Evolutionary conservation across 345 rosid genomes (phyloP), one percentile per base, ranked within the genome.

Genomic region (Stellera chamaejasme): DNA sequence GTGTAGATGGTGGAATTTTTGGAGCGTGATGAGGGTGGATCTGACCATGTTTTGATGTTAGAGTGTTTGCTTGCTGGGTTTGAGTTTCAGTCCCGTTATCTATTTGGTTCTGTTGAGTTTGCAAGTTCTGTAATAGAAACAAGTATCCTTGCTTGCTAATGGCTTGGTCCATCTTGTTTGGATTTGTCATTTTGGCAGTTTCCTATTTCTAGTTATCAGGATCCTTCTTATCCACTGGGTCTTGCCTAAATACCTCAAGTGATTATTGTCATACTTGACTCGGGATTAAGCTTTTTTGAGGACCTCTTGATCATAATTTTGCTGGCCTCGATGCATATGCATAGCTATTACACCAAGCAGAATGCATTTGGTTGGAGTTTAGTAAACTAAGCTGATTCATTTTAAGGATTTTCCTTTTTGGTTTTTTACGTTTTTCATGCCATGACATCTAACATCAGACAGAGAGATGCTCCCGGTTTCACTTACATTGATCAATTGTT

Each of bases 61-160:
- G 41, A 50, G 8, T 50, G 14, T 36, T 32, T 60, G 61, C 44
- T 63, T 26, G 52, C 13, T 52, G 11, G 46, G 2, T 28, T 13
- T 7, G 14, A 0, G 14, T 61, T 50, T 10, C 42, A 56, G 25
- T 44, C 32, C 43, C 43, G 14, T 56, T 45, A 15, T 13, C 6
- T 7, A 6, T 45, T 50, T 19, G 39, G 43, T n/a, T 44, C 26
- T 48, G 5, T 3, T 32, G 39, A 32, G 39, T 32, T 32, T 32
- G 39, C 56, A 16, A 39, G 27, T 43, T 61, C 47, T 39, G 60
- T 51, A 36, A 49, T 10, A 4, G 41, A 56, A 54, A 53, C 47
- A 57, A 23, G 39, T 32, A 32, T 5, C 8, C 7, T 5, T 32
- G 39, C 39, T 12, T 23, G 28, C 7, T 4, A 3, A 25, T 44